Evolutionary conservation across 306 rosid species (phyloP), one percentile per base, ranked within the genome.

Genomic region (Parietaria judaica): DNA sequence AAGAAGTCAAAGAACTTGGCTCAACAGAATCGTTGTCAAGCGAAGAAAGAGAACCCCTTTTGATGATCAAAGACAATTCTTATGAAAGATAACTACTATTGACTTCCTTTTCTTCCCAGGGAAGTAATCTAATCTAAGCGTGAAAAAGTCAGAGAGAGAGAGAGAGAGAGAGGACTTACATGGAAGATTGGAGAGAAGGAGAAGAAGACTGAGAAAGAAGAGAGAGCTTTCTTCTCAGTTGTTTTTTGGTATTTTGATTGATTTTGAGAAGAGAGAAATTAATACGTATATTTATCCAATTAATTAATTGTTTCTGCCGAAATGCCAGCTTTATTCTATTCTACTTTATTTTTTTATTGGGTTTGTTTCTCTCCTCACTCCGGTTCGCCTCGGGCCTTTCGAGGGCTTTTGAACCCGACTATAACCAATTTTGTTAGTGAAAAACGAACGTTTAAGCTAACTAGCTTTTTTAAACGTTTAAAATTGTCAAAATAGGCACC

Each of bases 91-190:
- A 11, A 50, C 3, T 5, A 8, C 1, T 31, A 7, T 54, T 51
- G 39, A 10, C 15, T 51, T 54, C 36, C 47, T 39, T 49, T 1
- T 16, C 17, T 17, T 66, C 11, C 14, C 38, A 56, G 53, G 54
- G 12, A 41, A 65, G 14, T 51, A 65, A 51, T 35, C 14, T 7
- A 17, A 47, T 23, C 3, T 34, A 61, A 61, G 36, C 38, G 11
- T 62, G 31, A 60, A 54, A 12, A 14, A 43, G 13, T 3, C 11
- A 48, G 48, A 17, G 10, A 14, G 61, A 31, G 31, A 14, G 61
- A 31, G 31, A n/a, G n/a, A 48, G 48, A 17, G 10, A 14, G 61
- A 31, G 31, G 60, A 48, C 76, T 59, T 60, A 72, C 76, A 4
- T 47, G 36, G 34, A 36, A 52, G 52, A 46, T 36, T 23, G 31